phyloP scores from a whole-genome alignment of 495 filamentous ascomycete species.

The Penicillium verhagenii region DNA sequence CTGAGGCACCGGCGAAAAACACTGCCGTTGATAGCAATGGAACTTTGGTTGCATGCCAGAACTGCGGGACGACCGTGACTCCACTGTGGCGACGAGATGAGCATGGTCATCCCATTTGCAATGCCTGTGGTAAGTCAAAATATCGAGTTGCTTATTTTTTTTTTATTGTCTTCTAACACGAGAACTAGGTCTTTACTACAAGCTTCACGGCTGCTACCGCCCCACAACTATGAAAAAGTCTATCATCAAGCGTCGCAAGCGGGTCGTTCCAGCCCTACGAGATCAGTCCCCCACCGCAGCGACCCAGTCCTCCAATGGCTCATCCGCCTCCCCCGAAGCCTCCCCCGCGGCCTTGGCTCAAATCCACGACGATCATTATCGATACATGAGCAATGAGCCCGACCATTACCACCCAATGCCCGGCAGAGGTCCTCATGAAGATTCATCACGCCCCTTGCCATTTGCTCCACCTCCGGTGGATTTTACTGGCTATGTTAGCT shows the following conservation, averaged over 20 bases:
- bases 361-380: conserved; percentile 60
- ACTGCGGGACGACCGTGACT: conserved; percentile 95
- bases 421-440: conserved; percentile 10
- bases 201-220: conserved; percentile 89
- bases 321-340: conserved; percentile 44
- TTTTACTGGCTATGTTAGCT: conserved; percentile 47
- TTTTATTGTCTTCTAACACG: conserved; percentile 20
- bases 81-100: conserved; percentile 96
- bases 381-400: conserved; percentile 42
- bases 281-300: conserved; percentile 48
- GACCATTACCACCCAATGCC: conserved; percentile 16
- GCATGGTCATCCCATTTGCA: conserved; percentile 94
- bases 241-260: conserved; percentile 92
- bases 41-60: conserved; percentile 90
- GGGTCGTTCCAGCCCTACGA: conserved; percentile 81
- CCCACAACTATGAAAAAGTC: conserved; percentile 97
- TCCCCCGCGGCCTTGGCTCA: conserved; percentile 48
- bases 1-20: conserved; percentile 23
- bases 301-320: conserved; percentile 46
- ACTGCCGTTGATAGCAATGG: conserved; percentile 53
- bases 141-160: not conserved
- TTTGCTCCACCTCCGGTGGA: conserved; percentile 51
- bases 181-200: conserved; percentile 84
- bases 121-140: conserved; percentile 82
- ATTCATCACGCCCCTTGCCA: conserved; percentile 29